Evolutionary conservation across 2,329 filamentous ascomycete species (phyloP).

Genomic region (Reticulascus tulasneorum): DNA sequence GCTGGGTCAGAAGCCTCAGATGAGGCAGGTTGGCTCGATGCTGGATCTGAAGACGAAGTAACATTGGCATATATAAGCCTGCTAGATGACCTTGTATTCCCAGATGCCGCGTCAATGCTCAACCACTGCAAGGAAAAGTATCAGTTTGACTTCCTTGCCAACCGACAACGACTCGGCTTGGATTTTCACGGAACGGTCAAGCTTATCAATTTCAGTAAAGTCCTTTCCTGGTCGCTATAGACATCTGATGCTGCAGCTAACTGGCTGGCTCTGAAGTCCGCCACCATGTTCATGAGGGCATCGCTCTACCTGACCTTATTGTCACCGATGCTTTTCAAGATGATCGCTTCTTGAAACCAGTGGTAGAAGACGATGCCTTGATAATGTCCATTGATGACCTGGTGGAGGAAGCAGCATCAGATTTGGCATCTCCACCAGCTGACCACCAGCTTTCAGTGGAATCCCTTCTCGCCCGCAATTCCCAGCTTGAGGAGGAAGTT

Average conservation of each 20-base stretch:
- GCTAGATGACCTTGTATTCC: conserved; percentile 63
- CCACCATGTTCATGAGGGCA: conserved; percentile 38
- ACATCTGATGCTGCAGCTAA: not conserved
- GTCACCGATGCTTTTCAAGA: conserved; percentile 62
- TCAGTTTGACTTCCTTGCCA: conserved; percentile 62
- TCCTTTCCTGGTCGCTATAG: conserved; percentile 9
- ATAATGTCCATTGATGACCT: conserved; percentile 86
- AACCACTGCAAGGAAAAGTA: conserved; percentile 63
- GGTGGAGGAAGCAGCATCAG: conserved; percentile 38
- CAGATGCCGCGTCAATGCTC: conserved; percentile 62
- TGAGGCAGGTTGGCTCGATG: conserved; percentile 48
- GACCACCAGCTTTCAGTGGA: conserved; percentile 21
- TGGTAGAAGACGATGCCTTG: conserved; percentile 83
- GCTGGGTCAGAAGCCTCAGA: too few relatives aligned
- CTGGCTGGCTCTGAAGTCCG: conserved; percentile 34
- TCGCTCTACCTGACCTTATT: conserved; percentile 53
- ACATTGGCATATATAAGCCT: conserved; percentile 61
- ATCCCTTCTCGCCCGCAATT: conserved; percentile 45
- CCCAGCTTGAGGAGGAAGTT: conserved; percentile 57
- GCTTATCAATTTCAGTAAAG: conserved; percentile 66
- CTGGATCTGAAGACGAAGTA: conserved; percentile 61
- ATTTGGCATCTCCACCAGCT: conserved; percentile 12
- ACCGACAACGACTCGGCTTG: conserved; percentile 53
- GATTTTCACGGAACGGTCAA: conserved; percentile 73
- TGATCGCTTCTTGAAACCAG: conserved; percentile 77